These are phyloP conservation scores for Didymella pomorum DNA, from an alignment of 2,329 filamentous ascomycete species.

Conservation along the genomic window DNA sequence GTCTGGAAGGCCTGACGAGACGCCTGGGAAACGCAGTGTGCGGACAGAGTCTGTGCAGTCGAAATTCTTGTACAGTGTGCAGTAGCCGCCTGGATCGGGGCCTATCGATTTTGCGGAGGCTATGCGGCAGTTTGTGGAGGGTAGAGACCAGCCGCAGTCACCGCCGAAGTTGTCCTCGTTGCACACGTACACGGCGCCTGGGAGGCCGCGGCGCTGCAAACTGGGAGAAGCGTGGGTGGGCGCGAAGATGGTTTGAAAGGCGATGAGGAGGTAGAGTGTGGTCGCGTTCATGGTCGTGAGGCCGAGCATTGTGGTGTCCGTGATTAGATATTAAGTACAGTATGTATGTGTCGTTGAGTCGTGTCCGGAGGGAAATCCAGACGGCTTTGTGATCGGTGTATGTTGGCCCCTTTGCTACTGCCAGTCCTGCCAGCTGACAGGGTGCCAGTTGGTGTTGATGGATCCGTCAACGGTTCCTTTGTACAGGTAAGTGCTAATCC, in stretches of 20 bases:
- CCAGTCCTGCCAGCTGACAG: not conserved
- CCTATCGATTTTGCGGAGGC: slow-evolving; percentile 40
- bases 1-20: slow-evolving; percentile 25
- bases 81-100: slow-evolving; percentile 42
- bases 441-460: slow-evolving; percentile 5
- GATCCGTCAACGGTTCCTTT: slow-evolving; percentile 10
- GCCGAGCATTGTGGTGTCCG: slow-evolving; percentile 8
- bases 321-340: slow-evolving; percentile 19
- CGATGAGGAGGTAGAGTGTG: slow-evolving; percentile 12
- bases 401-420: not conserved
- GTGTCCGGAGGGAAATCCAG: not conserved
- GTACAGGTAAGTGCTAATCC: slow-evolving; percentile 12
- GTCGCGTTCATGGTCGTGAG: slow-evolving; percentile 12
- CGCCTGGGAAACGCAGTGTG: slow-evolving; percentile 39
- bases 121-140: slow-evolving; percentile 36
- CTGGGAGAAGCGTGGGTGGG: slow-evolving; percentile 23
- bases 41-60: slow-evolving; percentile 35
- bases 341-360: slow-evolving; percentile 12
- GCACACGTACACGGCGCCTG: slow-evolving; percentile 48
- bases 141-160: slow-evolving; percentile 41
- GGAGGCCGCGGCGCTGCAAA: slow-evolving; percentile 42
- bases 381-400: not conserved
- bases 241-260: slow-evolving; percentile 22
- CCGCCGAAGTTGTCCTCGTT: slow-evolving; percentile 38
- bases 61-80: slow-evolving; percentile 34